A percentile compares a stretch with the other conserved stretches of the same genome.
Evolutionary conservation across 164 flowering plant genomes (phyloP).

Genomic region (Berberis thunbergii): DNA sequence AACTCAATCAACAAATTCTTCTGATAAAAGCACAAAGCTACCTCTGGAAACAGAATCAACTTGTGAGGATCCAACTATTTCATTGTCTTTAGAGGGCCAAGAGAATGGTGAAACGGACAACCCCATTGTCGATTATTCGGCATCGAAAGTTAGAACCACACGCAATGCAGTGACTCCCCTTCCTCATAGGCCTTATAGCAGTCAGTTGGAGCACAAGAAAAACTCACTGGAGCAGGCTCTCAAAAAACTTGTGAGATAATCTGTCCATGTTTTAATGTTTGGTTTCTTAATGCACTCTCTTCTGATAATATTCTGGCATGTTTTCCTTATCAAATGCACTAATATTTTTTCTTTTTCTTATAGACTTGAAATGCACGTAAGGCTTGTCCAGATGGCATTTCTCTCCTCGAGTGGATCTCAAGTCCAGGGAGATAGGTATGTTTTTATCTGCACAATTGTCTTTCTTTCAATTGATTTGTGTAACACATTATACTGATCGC

Average conservation of each 20-base stretch:
- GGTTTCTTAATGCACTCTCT: not conserved
- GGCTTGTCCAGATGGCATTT: constrained; percentile 71
- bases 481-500: not conserved
- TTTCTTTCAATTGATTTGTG: not conserved
- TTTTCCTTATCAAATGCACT: constrained; percentile 5
- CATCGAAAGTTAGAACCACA: constrained; percentile 42
- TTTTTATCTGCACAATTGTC: not conserved
- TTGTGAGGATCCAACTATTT: constrained; percentile 13
- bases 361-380: constrained; percentile 90
- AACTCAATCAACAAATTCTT: constrained; percentile 9
- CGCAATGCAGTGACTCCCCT: constrained; percentile 88
- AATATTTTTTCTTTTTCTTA: constrained; percentile 6
- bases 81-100: constrained; percentile 12
- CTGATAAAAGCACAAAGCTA: constrained; percentile 12
- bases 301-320: not conserved
- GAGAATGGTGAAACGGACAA: constrained; percentile 23
- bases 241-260: constrained; percentile 57
- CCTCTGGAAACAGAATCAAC: constrained; percentile 5
- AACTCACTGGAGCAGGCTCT: constrained; percentile 53
- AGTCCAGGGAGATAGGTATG: constrained; percentile 79
- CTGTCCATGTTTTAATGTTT: not conserved
- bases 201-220: constrained; percentile 87
- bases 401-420: constrained; percentile 85
- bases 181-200: constrained; percentile 68
- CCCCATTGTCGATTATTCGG: constrained; percentile 15